Base-by-base conservation (phyloP, 169 alveolate genomes). In the Perkinsus olseni region DNA sequence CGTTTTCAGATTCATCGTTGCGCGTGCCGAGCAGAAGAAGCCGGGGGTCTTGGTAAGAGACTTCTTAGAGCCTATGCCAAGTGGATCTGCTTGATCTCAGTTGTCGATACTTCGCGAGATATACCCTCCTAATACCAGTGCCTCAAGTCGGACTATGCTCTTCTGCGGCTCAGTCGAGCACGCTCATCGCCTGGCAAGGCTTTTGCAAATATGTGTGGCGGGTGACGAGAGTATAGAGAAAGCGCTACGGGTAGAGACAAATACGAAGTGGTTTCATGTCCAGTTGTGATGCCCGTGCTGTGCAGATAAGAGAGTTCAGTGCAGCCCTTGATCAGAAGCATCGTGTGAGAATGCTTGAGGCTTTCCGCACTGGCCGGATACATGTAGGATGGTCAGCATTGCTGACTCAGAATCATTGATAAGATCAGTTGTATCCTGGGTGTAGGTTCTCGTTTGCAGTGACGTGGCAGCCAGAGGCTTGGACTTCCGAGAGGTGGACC, bases 381-480 rank as follows among this genome's bases (percentile, higher is more conserved):
- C 82, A 62, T 62, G 82, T 62, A 62, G 17, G 82, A 28, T 8
- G 50, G 50, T 3, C 21, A 6, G 21, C 50, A 40, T 40, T 40
- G 50, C 21, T 3, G 50, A 40, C 11, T 62, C 82, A 24, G 31
- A 62, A 45, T 45, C 24, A 45, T 17, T 45, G 34, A 3, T 62
- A 1, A 24, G 82, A 3, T 4, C 4, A 13, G 82, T 8, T 62
- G 82, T 62, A n/a, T n/a, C n/a, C n/a, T n/a, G n/a, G 74, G 95
- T 96, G n/a, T 98, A 97, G 97, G 95, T 97, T 51, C 93, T 97
- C 38, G 96, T 98, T 39, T 97, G 98, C 93, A 97, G 98, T 34
- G 98, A 97, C 94, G 94, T 98, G 92, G 94, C 97, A 96, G 96
- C 98, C 24, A 96, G 99, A 95, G 99, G 99, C n/a, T 97, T 98